phyloP scores from a whole-genome alignment of 805 yeast species.

The Candida glaebosa region DNA sequence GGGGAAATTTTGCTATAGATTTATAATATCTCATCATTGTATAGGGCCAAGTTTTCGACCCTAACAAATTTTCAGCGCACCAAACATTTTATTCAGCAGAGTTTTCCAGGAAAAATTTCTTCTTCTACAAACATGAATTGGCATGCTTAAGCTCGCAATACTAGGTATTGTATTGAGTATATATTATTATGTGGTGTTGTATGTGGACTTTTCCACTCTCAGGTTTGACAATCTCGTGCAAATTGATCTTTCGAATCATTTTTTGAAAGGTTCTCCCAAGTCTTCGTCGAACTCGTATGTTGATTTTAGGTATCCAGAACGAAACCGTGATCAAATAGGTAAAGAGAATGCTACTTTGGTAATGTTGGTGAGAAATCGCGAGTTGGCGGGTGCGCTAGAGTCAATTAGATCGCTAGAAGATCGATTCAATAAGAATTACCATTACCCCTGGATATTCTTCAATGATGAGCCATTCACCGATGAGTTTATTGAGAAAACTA shows the following conservation, averaged over 20 bases:
- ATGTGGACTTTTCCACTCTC: not conserved
- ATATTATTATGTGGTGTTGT: not conserved
- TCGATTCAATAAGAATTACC: conserved; percentile 35
- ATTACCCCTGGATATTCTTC: conserved; percentile 44
- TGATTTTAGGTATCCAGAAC: conserved; percentile 15
- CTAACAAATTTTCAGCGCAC: no score
- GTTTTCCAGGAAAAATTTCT: no score
- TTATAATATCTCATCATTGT: no score
- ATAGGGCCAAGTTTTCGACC: no score
- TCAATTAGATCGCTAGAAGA: conserved; percentile 44
- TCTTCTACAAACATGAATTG: not conserved
- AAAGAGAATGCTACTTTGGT: conserved; percentile 79
- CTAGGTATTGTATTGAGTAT: not conserved
- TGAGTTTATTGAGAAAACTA: conserved; percentile 39
- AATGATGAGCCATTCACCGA: conserved; percentile 42
- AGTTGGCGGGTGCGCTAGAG: conserved; percentile 63
- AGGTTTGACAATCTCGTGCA: not conserved
- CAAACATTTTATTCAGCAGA: no score
- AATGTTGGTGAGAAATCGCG: conserved; percentile 84
- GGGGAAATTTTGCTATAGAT: no score
- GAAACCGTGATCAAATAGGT: conserved; percentile 41
- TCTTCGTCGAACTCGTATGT: conserved; percentile 28
- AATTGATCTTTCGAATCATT: conserved; percentile 10
- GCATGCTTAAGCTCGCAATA: not conserved
- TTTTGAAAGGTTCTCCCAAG: conserved; percentile 18